Evolutionary conservation across 1,284 basidiomycete genomes (phyloP).

Genomic region (Ustilago lituana): DNA sequence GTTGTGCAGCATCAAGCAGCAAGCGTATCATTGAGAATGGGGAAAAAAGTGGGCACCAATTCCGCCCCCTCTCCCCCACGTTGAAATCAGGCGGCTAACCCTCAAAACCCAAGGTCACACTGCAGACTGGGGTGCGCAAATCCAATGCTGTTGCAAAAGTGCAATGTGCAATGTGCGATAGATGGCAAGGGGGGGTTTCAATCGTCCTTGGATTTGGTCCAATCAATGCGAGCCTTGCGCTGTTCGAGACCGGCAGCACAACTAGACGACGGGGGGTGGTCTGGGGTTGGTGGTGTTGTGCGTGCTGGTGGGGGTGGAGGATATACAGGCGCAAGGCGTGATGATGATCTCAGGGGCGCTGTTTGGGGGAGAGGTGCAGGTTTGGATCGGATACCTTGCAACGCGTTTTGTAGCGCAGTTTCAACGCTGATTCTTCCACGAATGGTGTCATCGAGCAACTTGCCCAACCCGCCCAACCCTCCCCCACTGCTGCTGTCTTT

Average conservation of each 20-base stretch:
- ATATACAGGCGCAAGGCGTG: no score
- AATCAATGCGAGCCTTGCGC: slow-evolving; percentile 16
- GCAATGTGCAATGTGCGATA: not conserved
- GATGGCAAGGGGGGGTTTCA: not conserved
- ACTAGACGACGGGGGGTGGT: no score
- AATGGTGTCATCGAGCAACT: slow-evolving; percentile 48
- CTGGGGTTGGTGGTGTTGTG: no score
- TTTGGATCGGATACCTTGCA: slow-evolving; percentile 23
- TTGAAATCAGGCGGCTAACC: no score
- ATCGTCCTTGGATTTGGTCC: slow-evolving; percentile 29
- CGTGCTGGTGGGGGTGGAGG: no score
- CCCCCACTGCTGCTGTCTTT: slow-evolving; percentile 12
- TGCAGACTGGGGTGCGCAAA: no score
- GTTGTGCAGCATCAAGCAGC: no score
- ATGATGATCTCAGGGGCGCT: not conserved
- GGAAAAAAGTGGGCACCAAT: no score
- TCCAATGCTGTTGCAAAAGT: no score
- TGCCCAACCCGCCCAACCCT: no score
- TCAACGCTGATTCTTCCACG: slow-evolving; percentile 54
- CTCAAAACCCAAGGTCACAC: no score
- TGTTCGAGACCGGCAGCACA: slow-evolving; percentile 6
- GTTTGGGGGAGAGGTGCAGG: slow-evolving; percentile 9
- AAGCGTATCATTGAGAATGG: not conserved
- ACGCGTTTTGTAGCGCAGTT: slow-evolving; percentile 36
- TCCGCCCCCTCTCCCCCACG: no score